Evolutionary conservation across 2,329 filamentous ascomycete species (phyloP), one percentile per base, ranked within the genome.

Genomic region (Hypoxylon sp.): DNA sequence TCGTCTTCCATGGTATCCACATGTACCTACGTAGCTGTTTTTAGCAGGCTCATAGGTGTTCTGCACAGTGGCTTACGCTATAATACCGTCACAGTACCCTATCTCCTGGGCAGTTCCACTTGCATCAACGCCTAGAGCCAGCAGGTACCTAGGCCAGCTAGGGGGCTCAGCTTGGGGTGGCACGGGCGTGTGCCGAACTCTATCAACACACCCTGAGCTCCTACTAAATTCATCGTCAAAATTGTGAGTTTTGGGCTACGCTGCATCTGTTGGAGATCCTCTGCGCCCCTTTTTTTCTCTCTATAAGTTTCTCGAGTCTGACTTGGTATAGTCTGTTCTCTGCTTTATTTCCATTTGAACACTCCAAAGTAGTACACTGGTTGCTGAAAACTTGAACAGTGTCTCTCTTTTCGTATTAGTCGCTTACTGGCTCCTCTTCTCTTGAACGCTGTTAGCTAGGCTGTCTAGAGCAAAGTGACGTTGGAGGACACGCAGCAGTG

Each of bases 161-260:
- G n/a, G 26, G 17, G 31, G 29, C 21, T 18, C 35, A 42, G 31
- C 20, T 23, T 35, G 2, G 33, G n/a, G n/a, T n/a, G n/a, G n/a
- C n/a, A n/a, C n/a, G n/a, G n/a, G n/a, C n/a, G n/a, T n/a, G n/a
- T n/a, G n/a, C n/a, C n/a, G n/a, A n/a, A n/a, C n/a, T n/a, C 45
- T 48, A 52, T 45, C 48, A 41, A 24, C 49, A 56, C 31, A 15
- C 40, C 48, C 52, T 48, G 45, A 62, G 56, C 49, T 55, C 41
- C 50, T 63, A 33, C 57, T 58, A 52, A 58, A 60, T 60, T 63
- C 52, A 50, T 47, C 29, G 45, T 53, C 47, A 45, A 47, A 62
- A 58, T 31, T 49, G 47, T 55, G 58, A 53, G 43, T 45, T 51
- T 18, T 15, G 38, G 17, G 45, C 42, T 31, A 48, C 55, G 47